These are phyloP conservation scores for Ilex asprella DNA, from an alignment of 257 asterid species.

Conservation along the genomic window DNA sequence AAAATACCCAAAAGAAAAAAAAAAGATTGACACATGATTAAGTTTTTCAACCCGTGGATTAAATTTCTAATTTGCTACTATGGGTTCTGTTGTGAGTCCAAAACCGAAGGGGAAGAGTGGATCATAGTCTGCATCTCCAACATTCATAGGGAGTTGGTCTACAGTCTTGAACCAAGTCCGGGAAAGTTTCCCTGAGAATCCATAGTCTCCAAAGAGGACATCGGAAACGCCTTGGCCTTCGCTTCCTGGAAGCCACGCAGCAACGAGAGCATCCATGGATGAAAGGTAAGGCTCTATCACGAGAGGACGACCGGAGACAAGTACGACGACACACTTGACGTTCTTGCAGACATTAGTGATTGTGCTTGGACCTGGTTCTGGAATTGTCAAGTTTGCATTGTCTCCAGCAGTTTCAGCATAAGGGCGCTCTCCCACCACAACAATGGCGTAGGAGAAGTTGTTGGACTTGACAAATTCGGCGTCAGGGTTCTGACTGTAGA, in stretches of 20 bases:
- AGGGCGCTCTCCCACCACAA: constrained; percentile 52
- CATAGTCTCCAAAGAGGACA: constrained; percentile 34
- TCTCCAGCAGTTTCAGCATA: constrained; percentile 45
- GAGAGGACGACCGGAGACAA: constrained; percentile 51
- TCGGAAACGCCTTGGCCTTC: constrained; percentile 29
- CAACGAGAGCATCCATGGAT: constrained; percentile 45
- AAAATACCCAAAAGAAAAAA: too few relatives aligned
- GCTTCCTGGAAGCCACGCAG: constrained; percentile 70
- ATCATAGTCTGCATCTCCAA: too few relatives aligned
- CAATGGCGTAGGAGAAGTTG: constrained; percentile 41
- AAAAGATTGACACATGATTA: too few relatives aligned
- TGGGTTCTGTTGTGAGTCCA: background rate
- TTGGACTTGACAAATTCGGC: constrained; percentile 18
- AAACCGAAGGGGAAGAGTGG: too few relatives aligned
- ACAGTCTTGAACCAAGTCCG: too few relatives aligned
- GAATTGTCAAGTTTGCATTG: constrained; percentile 29
- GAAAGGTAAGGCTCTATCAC: constrained; percentile 38
- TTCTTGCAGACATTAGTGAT: constrained; percentile 34
- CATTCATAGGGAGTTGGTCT: too few relatives aligned
- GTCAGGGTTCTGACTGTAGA: constrained; percentile 22
- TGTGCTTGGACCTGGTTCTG: constrained; percentile 28
- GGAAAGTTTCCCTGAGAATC: constrained; percentile 11
- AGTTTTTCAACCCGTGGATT: too few relatives aligned
- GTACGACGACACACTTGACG: constrained; percentile 46
- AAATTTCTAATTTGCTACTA: too few relatives aligned